Evolutionary conservation across 805 yeast species (phyloP).

Genomic region (Isabelozyma rhagii): DNA sequence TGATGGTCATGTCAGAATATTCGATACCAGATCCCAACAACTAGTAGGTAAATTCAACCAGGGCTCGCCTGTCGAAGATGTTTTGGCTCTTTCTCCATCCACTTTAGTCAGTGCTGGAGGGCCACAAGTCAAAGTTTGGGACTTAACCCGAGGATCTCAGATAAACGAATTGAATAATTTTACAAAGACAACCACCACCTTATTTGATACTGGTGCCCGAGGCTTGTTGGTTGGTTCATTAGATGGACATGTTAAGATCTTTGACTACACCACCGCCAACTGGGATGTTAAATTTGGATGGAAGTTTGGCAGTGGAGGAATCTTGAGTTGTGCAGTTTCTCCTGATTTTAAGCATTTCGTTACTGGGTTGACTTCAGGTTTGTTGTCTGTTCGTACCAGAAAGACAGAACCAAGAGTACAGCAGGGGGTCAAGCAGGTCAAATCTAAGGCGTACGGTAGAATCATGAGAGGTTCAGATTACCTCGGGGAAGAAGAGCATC

Average conservation of each 20-base stretch:
- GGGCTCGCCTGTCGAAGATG: slow-evolving; percentile 72
- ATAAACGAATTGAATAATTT: slow-evolving; percentile 77
- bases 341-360: slow-evolving; percentile 84
- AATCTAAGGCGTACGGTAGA: slow-evolving; percentile 65
- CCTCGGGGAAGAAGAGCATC: slow-evolving; percentile 83
- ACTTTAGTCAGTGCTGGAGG: slow-evolving; percentile 81
- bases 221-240: slow-evolving; percentile 92
- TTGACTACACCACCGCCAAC: slow-evolving; percentile 66
- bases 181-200: slow-evolving; percentile 88
- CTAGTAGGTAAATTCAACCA: slow-evolving; percentile 70
- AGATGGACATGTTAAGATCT: slow-evolving; percentile 96
- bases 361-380: slow-evolving; percentile 87
- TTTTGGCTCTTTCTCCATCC: slow-evolving; percentile 70
- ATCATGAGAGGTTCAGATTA: slow-evolving; percentile 92
- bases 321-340: slow-evolving; percentile 82
- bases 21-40: slow-evolving; percentile 66
- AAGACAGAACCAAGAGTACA: slow-evolving; percentile 59
- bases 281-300: slow-evolving; percentile 95
- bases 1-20: slow-evolving; percentile 81
- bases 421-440: slow-evolving; percentile 47
- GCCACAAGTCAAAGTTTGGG: slow-evolving; percentile 86
- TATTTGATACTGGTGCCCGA: slow-evolving; percentile 67
- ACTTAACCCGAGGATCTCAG: slow-evolving; percentile 71
- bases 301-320: slow-evolving; percentile 91
- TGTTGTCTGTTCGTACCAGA: slow-evolving; percentile 84